Conservation (phyloP, 208 protist genomes). For the Leishmania mexicana region DNA sequence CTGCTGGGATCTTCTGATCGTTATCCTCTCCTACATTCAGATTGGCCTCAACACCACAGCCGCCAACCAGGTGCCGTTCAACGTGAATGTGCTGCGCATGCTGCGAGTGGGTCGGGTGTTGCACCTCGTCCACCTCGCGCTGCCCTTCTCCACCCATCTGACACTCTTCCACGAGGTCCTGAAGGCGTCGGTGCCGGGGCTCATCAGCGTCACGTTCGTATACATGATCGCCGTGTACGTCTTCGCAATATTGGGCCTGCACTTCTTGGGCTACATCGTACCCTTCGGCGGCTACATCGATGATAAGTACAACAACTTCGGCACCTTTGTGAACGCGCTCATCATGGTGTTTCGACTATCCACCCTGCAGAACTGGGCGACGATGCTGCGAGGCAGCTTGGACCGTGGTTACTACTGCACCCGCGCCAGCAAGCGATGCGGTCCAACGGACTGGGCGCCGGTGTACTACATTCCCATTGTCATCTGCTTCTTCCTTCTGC, state of each 20-base stretch:
- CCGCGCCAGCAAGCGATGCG: slow-evolving; percentile 53
- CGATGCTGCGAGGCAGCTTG: slow-evolving; percentile 83
- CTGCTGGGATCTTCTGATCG: slow-evolving; percentile 85
- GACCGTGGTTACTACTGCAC: slow-evolving; percentile 53
- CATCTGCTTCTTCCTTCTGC: slow-evolving; percentile 76
- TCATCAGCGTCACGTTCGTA: slow-evolving; percentile 84
- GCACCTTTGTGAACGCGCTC: slow-evolving; percentile 81
- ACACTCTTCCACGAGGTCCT: slow-evolving; percentile 74
- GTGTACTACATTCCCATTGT: slow-evolving; percentile 88
- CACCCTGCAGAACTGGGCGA: slow-evolving; percentile 89
- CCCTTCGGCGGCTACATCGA: slow-evolving; percentile 79
- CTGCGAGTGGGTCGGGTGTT: slow-evolving; percentile 81
- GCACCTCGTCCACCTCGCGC: slow-evolving; percentile 49
- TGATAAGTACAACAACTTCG: slow-evolving; percentile 86
- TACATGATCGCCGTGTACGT: slow-evolving; percentile 87
- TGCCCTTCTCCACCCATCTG: slow-evolving; percentile 60
- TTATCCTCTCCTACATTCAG: slow-evolving; percentile 80
- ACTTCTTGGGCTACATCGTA: slow-evolving; percentile 86
- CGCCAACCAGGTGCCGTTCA: slow-evolving; percentile 74
- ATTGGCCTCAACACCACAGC: slow-evolving; percentile 68
- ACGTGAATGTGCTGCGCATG: slow-evolving; percentile 89
- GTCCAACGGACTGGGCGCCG: slow-evolving; percentile 75
- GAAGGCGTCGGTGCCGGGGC: slow-evolving; percentile 53
- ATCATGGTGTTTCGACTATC: slow-evolving; percentile 89
- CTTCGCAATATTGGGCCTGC: slow-evolving; percentile 88